Evolutionary conservation across 495 filamentous ascomycete species (phyloP), one percentile per base, ranked within the genome.

Genomic region (Melanomma pulvis-pyrius): DNA sequence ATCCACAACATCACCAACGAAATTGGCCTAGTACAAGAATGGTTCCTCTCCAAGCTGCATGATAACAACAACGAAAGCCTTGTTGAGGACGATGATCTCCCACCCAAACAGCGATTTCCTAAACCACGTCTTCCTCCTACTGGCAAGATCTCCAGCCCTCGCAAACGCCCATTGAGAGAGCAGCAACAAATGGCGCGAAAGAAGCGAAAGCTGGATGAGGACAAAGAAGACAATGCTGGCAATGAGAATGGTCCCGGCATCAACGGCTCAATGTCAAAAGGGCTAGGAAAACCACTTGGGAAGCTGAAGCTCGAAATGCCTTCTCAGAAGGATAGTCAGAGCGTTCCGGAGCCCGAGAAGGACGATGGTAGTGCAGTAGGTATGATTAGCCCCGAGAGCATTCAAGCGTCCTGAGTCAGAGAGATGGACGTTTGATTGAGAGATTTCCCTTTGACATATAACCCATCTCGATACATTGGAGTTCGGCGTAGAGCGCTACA

Each of bases 1-100:
- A 78, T 83, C 39, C 87, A 96, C 60, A 92, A 86, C 67, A 79
- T 97, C 67, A 79, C 85, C 30, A 79, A 83, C 32, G 87, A 98
- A 73, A 90, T 98, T 65, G 92, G 90, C 13, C 82, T 98, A 41
- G 87, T 96, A 21, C 90, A 89, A 74, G 86, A 88, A 57, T 98
- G 96, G 83, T 96, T 97, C 82, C 87, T 90, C 56, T 85, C 86
- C 68, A 96, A 96, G 74, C 79, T 99, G 48, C 87, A 90, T 71
- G 86, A 90, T 49, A 91, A 91, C 74, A 83, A 84, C 73, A 89
- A 93, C 72, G 84, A 92, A 73, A 87, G 90, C 32, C 82, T 98
- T 64, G 80, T 96, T 47, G 94, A 99, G 81, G 94, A 99, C 76
- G 92, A 98, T 70, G 93, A 98, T 67, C 79, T 99, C 25, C 96